Percentiles rank a stretch among this genome's conserved stretches.
These are phyloP conservation scores for Dillenia turbinata DNA, from an alignment of 164 flowering plant genomes.

Conservation along the genomic window DNA sequence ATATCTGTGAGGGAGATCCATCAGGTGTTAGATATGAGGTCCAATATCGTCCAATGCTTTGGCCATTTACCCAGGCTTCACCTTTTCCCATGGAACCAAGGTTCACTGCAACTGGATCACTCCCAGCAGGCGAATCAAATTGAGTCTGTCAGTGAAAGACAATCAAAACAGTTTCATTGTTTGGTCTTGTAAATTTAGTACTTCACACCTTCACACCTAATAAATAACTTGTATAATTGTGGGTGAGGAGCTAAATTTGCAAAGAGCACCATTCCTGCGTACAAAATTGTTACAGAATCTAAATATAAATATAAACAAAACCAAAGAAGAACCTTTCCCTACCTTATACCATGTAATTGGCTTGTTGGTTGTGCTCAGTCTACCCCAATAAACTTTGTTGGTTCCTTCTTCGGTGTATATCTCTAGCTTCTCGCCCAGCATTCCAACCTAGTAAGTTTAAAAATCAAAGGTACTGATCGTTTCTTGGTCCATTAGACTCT, in stretches of 20 bases:
- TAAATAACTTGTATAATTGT: no score
- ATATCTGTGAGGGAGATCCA: constrained; percentile 45
- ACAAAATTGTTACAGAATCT: no score
- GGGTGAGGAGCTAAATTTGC: no score
- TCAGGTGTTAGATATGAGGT: constrained; percentile 37
- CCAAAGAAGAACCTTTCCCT: neutral
- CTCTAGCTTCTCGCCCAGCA: constrained; percentile 39
- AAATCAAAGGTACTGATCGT: no score
- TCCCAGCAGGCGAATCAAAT: constrained; percentile 52
- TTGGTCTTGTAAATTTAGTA: no score
- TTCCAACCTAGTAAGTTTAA: constrained; percentile 35
- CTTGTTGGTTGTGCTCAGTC: constrained; percentile 7
- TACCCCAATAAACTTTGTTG: constrained; percentile 30
- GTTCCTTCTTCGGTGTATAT: constrained; percentile 32
- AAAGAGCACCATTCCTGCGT: no score
- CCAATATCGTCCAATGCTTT: constrained; percentile 79
- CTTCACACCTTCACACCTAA: no score
- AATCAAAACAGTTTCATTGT: no score
- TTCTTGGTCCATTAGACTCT: no score
- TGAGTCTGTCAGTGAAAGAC: constrained; percentile 23
- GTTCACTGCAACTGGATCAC: constrained; percentile 49
- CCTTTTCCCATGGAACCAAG: constrained; percentile 70
- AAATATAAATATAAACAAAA: no score
- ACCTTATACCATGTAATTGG: constrained; percentile 47
- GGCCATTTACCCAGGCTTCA: constrained; percentile 76